Conservation (phyloP, 352 stramenopile species). For the Pythium rishiriense region DNA sequence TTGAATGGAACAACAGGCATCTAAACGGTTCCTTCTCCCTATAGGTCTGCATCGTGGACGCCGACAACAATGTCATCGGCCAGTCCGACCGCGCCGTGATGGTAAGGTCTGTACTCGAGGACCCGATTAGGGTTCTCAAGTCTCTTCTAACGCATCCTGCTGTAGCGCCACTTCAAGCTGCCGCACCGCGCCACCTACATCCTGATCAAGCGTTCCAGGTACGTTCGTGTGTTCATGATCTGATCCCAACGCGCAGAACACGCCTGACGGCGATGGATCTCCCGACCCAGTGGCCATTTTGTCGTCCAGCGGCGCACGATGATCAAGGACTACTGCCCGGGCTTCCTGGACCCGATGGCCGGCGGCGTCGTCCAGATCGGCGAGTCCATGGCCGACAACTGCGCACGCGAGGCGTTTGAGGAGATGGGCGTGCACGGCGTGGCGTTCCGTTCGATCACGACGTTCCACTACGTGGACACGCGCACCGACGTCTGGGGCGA, state of each 20-base stretch:
- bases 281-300: slow-evolving; percentile 61
- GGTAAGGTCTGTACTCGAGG: slow-evolving; percentile 31
- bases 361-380: slow-evolving; percentile 80
- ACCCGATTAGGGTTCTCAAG: neutral
- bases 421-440: slow-evolving; percentile 82
- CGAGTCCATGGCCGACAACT: slow-evolving; percentile 70
- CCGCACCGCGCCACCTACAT: slow-evolving; percentile 87
- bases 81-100: slow-evolving; percentile 82
- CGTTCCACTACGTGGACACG: slow-evolving; percentile 71
- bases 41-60: slow-evolving; percentile 85
- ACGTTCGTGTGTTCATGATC: neutral
- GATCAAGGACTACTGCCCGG: slow-evolving; percentile 89
- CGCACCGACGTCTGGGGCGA: slow-evolving; percentile 71
- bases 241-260: neutral
- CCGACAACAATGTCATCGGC: slow-evolving; percentile 78
- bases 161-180: slow-evolving; percentile 71
- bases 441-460: slow-evolving; percentile 47
- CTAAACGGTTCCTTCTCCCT: neutral
- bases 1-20: neutral
- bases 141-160: neutral
- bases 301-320: slow-evolving; percentile 84
- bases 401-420: slow-evolving; percentile 71
- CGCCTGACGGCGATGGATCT: too few species aligned
- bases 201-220: slow-evolving; percentile 81
- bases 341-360: slow-evolving; percentile 80